These are phyloP conservation scores for Rutidosis leptorrhynchoides DNA, from an alignment of 129 eudicot species.

Conservation along the genomic window DNA sequence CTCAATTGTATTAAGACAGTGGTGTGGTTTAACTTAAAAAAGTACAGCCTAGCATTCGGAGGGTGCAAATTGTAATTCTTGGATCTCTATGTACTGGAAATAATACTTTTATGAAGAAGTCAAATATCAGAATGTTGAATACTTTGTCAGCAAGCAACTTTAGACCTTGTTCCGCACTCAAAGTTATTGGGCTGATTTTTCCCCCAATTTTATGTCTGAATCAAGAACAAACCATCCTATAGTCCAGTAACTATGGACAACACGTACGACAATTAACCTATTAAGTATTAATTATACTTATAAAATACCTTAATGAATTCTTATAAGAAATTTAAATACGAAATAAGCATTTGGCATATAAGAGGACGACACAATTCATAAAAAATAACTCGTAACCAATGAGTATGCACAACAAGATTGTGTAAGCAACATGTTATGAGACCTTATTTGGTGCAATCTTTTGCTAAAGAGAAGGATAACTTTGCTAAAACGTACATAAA, in stretches of 20 bases:
- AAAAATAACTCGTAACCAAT: neutral
- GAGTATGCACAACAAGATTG: constrained; percentile 10
- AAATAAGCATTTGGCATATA: neutral
- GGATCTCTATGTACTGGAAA: neutral
- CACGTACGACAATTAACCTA: neutral
- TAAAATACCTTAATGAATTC: neutral
- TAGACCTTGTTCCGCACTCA: constrained; percentile 19
- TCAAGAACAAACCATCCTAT: constrained; percentile 17
- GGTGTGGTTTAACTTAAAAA: too few relatives aligned
- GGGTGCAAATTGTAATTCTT: too few relatives aligned
- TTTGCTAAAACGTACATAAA: neutral
- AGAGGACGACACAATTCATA: constrained; percentile 4
- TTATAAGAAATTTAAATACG: too few relatives aligned
- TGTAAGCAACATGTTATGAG: constrained; percentile 9
- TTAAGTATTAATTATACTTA: too few relatives aligned
- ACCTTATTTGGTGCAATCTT: neutral
- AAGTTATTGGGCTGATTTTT: constrained; percentile 25
- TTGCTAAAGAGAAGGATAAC: neutral
- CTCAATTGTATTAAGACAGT: too few relatives aligned
- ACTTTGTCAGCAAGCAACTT: constrained; percentile 16
- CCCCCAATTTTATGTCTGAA: constrained; percentile 30
- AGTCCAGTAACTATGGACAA: constrained; percentile 8
- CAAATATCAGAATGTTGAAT: constrained; percentile 14
- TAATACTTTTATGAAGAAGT: constrained; percentile 2
- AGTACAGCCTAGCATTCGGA: too few relatives aligned